Conservation (phyloP, 1,284 basidiomycete genomes). For the Grifola frondosa region DNA sequence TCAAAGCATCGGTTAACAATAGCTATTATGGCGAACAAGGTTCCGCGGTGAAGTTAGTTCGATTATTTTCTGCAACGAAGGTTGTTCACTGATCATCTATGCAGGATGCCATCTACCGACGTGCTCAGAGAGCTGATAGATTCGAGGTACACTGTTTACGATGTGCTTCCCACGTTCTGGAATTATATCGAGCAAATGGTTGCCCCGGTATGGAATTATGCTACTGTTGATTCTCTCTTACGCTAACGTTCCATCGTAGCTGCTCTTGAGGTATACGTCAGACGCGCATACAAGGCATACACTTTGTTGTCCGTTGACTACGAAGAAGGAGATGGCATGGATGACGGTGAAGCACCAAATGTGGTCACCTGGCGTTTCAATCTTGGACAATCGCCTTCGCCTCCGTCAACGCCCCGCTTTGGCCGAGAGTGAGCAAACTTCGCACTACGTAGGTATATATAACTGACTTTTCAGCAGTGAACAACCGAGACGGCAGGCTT, state of each 20-base stretch:
- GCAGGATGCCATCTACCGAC: conserved; percentile 78
- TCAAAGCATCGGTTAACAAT: conserved; percentile 85
- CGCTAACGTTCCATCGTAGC: conserved; percentile 46
- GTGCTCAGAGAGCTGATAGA: conserved; percentile 93
- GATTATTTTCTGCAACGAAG: not conserved
- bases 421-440: conserved; percentile 52
- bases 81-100: conserved; percentile 5
- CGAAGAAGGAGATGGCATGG: conserved; percentile 80
- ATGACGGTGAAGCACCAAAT: conserved; percentile 78
- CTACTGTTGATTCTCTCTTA: conserved; percentile 39
- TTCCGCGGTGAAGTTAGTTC: conserved; percentile 53
- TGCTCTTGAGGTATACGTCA: conserved; percentile 94
- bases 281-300: conserved; percentile 96
- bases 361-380: conserved; percentile 94
- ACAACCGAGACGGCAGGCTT: conserved; percentile 64
- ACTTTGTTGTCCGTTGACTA: conserved; percentile 91
- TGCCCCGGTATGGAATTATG: too few species aligned
- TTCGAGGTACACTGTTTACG: conserved; percentile 95
- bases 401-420: conserved; percentile 82
- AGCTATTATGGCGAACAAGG: conserved; percentile 89
- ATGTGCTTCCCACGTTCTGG: conserved; percentile 97
- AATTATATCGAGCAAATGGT: conserved; percentile 83
- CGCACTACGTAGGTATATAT: conserved; percentile 15
- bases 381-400: conserved; percentile 80
- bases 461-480: conserved; percentile 29